A percentile compares a stretch with the other conserved stretches of the same genome.
phyloP scores from a whole-genome alignment of 495 filamentous ascomycete genomes.

The Penicillium arizonense region DNA sequence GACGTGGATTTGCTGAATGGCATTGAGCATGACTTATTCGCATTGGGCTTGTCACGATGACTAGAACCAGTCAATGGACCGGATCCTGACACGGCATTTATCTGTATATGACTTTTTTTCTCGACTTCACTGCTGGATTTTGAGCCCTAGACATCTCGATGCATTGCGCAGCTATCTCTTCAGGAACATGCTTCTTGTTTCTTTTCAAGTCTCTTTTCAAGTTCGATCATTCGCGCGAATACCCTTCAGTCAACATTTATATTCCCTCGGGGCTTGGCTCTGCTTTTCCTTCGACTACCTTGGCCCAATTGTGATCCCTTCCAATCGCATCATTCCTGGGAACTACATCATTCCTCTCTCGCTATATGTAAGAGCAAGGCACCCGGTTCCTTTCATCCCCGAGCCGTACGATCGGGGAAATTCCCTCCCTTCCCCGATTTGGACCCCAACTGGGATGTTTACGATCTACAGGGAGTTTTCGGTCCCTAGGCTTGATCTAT shows the following conservation, averaged over 20 bases:
- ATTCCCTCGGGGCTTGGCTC: conserved; percentile 8
- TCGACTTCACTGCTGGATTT: conserved; percentile 8
- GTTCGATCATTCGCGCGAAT: conserved; percentile 6
- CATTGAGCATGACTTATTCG: not conserved
- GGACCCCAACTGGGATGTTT: not conserved
- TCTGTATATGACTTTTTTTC: conserved; percentile 22
- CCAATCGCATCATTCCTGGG: not conserved
- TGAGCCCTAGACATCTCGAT: conserved; percentile 12
- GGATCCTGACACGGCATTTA: conserved; percentile 5
- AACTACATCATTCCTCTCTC: not conserved
- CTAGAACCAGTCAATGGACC: not conserved
- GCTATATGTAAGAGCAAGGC: not conserved
- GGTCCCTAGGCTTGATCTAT: not conserved
- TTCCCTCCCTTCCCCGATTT: not conserved
- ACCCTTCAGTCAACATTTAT: not conserved
- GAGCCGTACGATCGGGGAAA: not conserved
- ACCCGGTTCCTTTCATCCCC: not conserved
- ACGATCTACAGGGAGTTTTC: not conserved
- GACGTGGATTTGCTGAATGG: not conserved
- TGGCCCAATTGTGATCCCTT: conserved; percentile 2
- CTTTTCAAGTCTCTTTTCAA: not conserved
- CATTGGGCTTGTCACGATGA: not conserved
- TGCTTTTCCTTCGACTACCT: too few species aligned
- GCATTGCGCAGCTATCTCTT: conserved; percentile 1
- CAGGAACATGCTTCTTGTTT: conserved; percentile 3